Evolutionary conservation across 176 grass and related monocot genomes (phyloP).

Genomic region (Carex littledalei): DNA sequence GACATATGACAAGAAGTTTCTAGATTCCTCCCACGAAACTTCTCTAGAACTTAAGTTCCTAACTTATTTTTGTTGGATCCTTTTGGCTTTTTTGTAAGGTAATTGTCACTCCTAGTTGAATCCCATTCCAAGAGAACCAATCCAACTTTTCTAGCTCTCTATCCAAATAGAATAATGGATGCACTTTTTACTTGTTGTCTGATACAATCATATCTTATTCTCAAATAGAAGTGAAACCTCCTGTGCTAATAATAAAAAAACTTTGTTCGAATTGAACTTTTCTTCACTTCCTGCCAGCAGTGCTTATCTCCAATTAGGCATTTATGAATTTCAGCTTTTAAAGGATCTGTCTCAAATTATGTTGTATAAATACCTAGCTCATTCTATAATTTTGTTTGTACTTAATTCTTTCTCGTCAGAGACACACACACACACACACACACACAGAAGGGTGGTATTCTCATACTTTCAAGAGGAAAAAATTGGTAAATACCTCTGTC

Average conservation of each 20-base stretch:
- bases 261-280: background rate
- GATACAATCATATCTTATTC: background rate
- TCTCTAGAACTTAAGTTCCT: background rate
- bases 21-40: constrained; percentile 1
- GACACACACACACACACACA: background rate
- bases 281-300: background rate
- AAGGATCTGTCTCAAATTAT: background rate
- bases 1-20: background rate
- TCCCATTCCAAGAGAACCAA: background rate
- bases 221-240: background rate
- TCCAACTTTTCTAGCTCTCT: background rate
- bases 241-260: background rate
- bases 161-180: constrained; percentile 4
- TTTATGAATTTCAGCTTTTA: background rate
- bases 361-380: background rate
- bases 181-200: background rate
- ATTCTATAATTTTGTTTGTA: background rate
- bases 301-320: background rate
- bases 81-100: background rate
- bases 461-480: background rate
- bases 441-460: background rate
- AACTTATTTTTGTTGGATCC: background rate
- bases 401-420: background rate
- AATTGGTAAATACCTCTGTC: background rate
- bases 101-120: background rate